Conservation (phyloP, 2,329 filamentous ascomycete genomes). For the Rachicladosporium sp. region DNA sequence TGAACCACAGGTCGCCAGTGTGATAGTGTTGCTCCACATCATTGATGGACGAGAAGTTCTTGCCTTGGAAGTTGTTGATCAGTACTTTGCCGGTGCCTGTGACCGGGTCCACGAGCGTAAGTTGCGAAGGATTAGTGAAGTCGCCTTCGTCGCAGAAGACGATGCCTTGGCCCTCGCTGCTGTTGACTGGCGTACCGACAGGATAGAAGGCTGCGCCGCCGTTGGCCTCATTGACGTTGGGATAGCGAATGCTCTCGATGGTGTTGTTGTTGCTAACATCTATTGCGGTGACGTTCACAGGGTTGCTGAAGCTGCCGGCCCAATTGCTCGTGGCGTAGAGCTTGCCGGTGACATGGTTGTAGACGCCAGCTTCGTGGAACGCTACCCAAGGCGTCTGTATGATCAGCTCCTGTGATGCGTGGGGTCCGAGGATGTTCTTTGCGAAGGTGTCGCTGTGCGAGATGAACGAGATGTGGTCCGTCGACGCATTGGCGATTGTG, state of each 20-base stretch:
- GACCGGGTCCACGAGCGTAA: conserved; percentile 18
- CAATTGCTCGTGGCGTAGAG: conserved; percentile 34
- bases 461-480: conserved; percentile 17
- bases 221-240: conserved; percentile 18
- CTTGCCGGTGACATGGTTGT: conserved; percentile 24
- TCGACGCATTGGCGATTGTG: conserved; percentile 18
- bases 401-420: conserved; percentile 18
- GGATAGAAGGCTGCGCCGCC: conserved; percentile 22
- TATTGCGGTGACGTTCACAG: conserved; percentile 24
- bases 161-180: conserved; percentile 20
- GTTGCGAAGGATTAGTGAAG: conserved; percentile 12
- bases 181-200: conserved; percentile 16
- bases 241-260: conserved; percentile 17
- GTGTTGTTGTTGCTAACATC: conserved; percentile 16
- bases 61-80: conserved; percentile 49
- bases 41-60: conserved; percentile 49
- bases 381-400: conserved; percentile 15
- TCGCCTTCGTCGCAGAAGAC: conserved; percentile 24
- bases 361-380: conserved; percentile 30
- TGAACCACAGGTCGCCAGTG: conserved; percentile 49
- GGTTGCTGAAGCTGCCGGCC: conserved; percentile 17
- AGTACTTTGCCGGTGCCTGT: conserved; percentile 24
- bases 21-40: conserved; percentile 42
- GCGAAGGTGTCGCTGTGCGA: conserved; percentile 20
- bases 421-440: conserved; percentile 20